Evolutionary conservation across 2,329 filamentous ascomycete species (phyloP).

Genomic region (Colletotrichum viniferum): DNA sequence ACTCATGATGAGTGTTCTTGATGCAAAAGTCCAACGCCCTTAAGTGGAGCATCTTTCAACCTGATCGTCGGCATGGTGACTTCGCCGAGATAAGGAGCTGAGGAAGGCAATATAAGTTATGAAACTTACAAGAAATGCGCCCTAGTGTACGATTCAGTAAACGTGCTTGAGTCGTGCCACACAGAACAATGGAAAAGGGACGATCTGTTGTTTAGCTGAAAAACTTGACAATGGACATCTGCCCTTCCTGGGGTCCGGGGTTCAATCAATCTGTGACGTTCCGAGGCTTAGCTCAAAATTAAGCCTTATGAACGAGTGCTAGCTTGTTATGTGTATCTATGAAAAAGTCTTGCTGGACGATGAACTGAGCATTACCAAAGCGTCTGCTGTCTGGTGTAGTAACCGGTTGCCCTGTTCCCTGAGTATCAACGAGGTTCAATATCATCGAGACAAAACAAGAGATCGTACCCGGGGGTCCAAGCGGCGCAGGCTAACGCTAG

Average conservation of each 20-base stretch:
- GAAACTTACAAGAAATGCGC: neutral
- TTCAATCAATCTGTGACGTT: neutral
- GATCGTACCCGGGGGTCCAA: too few relatives aligned
- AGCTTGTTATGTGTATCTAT: neutral
- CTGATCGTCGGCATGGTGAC: neutral
- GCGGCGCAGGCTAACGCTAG: too few relatives aligned
- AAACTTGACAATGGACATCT: neutral
- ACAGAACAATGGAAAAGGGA: neutral
- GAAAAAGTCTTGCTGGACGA: neutral
- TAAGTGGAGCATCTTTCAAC: fast-evolving
- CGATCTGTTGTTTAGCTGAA: neutral
- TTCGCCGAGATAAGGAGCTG: neutral
- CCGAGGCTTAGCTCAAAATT: neutral
- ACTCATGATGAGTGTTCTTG: neutral
- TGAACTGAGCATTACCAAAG: neutral
- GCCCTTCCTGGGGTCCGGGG: neutral
- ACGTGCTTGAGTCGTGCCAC: neutral
- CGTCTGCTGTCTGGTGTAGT: neutral
- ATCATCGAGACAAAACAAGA: neutral
- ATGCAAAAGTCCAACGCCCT: neutral
- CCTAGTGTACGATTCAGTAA: neutral
- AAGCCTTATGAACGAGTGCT: neutral
- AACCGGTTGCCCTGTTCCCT: neutral
- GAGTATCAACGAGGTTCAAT: neutral
- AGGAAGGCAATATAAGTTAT: neutral